phyloP scores from a whole-genome alignment of 371 early-diverging fungal species.

The Mucor ambiguus region DNA sequence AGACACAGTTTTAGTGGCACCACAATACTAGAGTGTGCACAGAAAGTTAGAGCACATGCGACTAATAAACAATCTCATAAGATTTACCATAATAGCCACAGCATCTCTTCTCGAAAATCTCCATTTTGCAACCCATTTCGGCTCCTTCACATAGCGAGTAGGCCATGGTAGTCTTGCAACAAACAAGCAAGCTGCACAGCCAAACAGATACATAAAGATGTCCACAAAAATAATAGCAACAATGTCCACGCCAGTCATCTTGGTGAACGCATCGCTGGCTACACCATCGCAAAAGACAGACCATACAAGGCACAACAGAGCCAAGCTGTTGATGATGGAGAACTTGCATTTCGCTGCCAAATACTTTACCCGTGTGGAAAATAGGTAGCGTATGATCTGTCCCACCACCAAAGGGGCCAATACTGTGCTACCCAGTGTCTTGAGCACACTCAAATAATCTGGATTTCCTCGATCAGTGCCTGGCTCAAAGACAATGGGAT shows the following conservation, averaged over 20 bases:
- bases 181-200: constrained; percentile 42
- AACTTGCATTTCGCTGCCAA: constrained; percentile 54
- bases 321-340: constrained; percentile 58
- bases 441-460: constrained; percentile 56
- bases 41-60: not conserved
- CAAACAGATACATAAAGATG: constrained; percentile 51
- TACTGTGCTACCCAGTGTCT: constrained; percentile 64
- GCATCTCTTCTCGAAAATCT: constrained; percentile 51
- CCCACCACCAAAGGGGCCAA: constrained; percentile 68
- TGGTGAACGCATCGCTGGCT: constrained; percentile 53
- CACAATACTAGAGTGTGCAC: constrained; percentile 50
- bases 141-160: constrained; percentile 7
- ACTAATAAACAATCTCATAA: not conserved
- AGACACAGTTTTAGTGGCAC: constrained; percentile 77
- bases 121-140: constrained; percentile 34
- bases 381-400: constrained; percentile 62
- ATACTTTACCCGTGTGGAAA: constrained; percentile 52
- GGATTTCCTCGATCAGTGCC: constrained; percentile 48
- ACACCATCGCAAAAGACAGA: constrained; percentile 78
- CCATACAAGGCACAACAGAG: constrained; percentile 72
- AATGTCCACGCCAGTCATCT: constrained; percentile 54
- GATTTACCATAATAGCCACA: constrained; percentile 56
- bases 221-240: constrained; percentile 62
- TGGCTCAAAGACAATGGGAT: constrained; percentile 39
- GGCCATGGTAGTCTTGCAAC: constrained; percentile 52